These are phyloP conservation scores for Cladorrhinum sp. DNA, from an alignment of 2,329 filamentous ascomycete species.

Conservation along the genomic window DNA sequence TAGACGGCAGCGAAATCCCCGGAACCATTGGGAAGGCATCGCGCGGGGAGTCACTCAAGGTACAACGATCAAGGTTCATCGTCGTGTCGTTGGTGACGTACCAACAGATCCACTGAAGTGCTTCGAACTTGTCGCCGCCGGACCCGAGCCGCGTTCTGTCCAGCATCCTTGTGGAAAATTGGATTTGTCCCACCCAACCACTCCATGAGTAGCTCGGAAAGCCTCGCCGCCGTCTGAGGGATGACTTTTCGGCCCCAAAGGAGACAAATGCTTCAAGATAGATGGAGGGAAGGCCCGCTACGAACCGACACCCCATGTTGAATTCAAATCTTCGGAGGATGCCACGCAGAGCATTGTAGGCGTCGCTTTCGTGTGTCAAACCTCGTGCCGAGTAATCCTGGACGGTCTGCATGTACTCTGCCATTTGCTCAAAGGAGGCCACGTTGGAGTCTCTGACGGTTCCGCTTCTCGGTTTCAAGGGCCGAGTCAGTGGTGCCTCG, in stretches of 20 bases:
- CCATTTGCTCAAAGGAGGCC: not conserved
- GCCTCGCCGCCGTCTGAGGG: not conserved
- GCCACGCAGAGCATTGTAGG: not conserved
- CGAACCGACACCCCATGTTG: not conserved
- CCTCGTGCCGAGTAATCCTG: not conserved
- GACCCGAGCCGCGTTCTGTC: not conserved
- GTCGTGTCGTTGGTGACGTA: too few species aligned
- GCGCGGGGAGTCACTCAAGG: too few species aligned
- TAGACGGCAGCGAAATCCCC: too few species aligned
- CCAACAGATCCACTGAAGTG: too few species aligned
- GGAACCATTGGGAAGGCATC: too few species aligned
- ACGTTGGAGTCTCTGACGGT: too few species aligned
- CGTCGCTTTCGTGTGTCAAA: not conserved
- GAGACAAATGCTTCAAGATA: not conserved
- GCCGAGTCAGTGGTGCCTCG: too few species aligned
- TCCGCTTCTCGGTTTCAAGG: too few species aligned
- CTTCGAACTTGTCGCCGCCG: too few species aligned
- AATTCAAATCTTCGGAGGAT: not conserved
- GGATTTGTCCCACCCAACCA: not conserved
- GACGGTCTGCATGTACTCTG: not conserved
- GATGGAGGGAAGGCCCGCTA: not conserved
- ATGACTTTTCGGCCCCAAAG: not conserved
- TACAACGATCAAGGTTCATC: too few species aligned
- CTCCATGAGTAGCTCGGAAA: conserved; percentile 5
- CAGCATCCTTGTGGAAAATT: not conserved